Base-by-base conservation (phyloP, 2,329 filamentous ascomycete genomes). In the Penicillium sp. region DNA sequence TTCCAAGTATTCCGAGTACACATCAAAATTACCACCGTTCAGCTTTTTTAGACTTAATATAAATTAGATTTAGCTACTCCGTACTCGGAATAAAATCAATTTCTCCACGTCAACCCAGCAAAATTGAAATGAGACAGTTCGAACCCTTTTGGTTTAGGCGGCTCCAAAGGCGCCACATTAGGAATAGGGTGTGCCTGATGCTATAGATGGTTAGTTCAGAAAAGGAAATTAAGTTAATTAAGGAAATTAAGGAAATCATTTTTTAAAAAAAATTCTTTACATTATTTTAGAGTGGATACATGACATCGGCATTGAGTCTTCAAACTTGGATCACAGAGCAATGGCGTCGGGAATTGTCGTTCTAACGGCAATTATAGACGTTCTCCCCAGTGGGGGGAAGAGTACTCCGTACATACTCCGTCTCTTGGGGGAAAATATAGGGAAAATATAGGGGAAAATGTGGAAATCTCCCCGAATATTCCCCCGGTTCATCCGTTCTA, bases 1-100 rank as follows among this genome's bases (percentile, higher is more conserved):
- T 34, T 10, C 23, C 40, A 53, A 57, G 60, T 62, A 62, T 65
- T 57, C 47, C 46, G 50, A 44, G 56, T 61, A 61, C 59, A 61
- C 59, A 56, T 45, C 9, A 43, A 40, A 49, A 46, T 39, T 55
- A 50, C 47, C 25, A 50, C 47, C 25, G 29, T 44, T 34, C 21
- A 16, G n/a, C 48, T 44, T 44, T 53, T 38, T 33, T 33, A 15
- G 23, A 27, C 41, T 27, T 44, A 44, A 44, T 44, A 44, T 44
- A 44, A 19, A 44, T 56, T 59, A 55, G 57, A 57, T 60, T 57
- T 60, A 59, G 40, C 53, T 59, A 55, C 48, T 55, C 44, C 53
- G 53, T 59, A 55, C 48, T 55, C 44, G 55, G 53, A 59, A 45
- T 59, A 58, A 57, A 47, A 16, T 34, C 16, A 19, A 31, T n/a